Evolutionary conservation across 805 yeast genomes (phyloP).

Genomic region (Starmerella stellata): DNA sequence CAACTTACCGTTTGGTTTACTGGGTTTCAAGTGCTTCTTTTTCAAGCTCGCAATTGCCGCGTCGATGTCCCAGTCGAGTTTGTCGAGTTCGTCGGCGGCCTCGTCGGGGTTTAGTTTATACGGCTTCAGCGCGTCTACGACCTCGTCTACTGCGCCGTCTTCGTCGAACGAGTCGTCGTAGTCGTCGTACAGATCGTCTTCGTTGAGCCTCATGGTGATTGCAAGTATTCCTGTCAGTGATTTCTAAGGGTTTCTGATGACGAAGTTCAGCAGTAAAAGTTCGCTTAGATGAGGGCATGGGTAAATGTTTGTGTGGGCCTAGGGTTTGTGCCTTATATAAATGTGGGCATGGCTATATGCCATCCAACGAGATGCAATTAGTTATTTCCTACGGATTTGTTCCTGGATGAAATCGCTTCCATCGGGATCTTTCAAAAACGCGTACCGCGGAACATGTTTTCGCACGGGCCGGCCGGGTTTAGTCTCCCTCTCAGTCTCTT

Average conservation of each 20-base stretch:
- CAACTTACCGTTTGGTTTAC: constrained; percentile 16
- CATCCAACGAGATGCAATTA: too few species aligned
- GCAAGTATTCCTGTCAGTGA: too few species aligned
- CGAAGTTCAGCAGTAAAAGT: too few species aligned
- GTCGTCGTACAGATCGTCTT: constrained; percentile 15
- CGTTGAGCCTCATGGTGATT: constrained; percentile 11
- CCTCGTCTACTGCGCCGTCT: constrained; percentile 15
- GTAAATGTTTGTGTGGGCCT: too few species aligned
- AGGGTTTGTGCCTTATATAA: too few species aligned
- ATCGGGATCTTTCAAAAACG: neutral
- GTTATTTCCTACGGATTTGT: too few species aligned
- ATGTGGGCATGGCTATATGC: too few species aligned
- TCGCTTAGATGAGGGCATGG: too few species aligned
- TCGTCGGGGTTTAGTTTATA: constrained; percentile 9
- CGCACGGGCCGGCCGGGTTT: too few species aligned
- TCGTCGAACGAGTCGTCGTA: constrained; percentile 14
- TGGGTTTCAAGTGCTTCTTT: constrained; percentile 1
- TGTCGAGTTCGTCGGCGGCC: constrained; percentile 16
- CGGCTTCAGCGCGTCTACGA: constrained; percentile 12
- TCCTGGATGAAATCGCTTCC: neutral
- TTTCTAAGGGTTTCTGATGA: too few species aligned
- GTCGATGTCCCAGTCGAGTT: constrained; percentile 17
- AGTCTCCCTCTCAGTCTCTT: too few species aligned
- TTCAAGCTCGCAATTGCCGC: constrained; percentile 16
- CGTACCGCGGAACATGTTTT: neutral